phyloP scores from a whole-genome alignment of 1,139 yeast species.

The Kluyveromyces marxianus region DNA sequence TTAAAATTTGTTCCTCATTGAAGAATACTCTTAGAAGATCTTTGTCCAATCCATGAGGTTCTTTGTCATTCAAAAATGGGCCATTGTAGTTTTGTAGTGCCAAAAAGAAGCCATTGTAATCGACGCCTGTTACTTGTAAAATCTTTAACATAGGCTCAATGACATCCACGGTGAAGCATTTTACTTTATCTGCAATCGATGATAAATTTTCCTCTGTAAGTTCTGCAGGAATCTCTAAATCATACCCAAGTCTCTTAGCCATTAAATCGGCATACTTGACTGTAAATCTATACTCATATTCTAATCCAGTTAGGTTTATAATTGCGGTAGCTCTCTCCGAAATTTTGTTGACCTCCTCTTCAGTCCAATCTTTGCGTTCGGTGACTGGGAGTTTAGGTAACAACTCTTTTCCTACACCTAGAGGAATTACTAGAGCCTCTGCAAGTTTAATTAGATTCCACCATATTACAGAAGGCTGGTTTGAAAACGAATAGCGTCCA shows the following conservation, averaged over 20 bases:
- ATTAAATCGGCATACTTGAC: constrained; percentile 53
- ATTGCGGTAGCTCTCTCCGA: constrained; percentile 56
- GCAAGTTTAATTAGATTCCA: constrained; percentile 88
- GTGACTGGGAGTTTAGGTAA: constrained; percentile 37
- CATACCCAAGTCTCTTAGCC: constrained; percentile 64
- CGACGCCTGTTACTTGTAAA: constrained; percentile 55
- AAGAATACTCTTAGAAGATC: constrained; percentile 34
- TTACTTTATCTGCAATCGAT: constrained; percentile 10
- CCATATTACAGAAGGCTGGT: constrained; percentile 84
- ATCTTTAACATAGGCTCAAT: constrained; percentile 58
- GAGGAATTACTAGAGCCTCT: constrained; percentile 71
- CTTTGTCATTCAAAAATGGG: constrained; percentile 7
- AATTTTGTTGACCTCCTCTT: constrained; percentile 45
- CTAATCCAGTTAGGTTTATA: constrained; percentile 57
- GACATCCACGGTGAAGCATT: constrained; percentile 27
- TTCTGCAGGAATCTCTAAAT: constrained; percentile 32
- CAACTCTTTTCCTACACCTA: constrained; percentile 58
- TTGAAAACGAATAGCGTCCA: constrained; percentile 65
- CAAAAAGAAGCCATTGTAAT: constrained; percentile 73
- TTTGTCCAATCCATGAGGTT: constrained; percentile 23
- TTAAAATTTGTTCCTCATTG: constrained; percentile 22
- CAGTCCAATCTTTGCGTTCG: constrained; percentile 28
- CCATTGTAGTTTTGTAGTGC: constrained; percentile 41
- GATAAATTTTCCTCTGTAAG: constrained; percentile 10
- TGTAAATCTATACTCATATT: constrained; percentile 58